Percentiles rank a stretch among this genome's conserved stretches.
These are phyloP conservation scores for Periconia sp. DNA, from an alignment of 2,329 filamentous ascomycete genomes.

Conservation along the genomic window DNA sequence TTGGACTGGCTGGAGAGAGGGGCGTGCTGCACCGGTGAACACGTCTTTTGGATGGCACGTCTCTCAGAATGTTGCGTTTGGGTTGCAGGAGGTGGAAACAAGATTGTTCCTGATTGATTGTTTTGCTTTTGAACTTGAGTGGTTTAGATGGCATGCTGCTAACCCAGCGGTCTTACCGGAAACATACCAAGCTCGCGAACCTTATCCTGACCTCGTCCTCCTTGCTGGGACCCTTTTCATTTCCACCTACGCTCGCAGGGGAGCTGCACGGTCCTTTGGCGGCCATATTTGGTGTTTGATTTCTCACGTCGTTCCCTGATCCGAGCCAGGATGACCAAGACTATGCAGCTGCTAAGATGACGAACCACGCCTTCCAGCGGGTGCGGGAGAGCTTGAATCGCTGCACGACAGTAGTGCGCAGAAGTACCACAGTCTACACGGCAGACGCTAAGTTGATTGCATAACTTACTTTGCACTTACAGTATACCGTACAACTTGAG, in stretches of 20 bases:
- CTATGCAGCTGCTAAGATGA: slow-evolving; percentile 27
- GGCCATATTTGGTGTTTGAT: slow-evolving; percentile 1
- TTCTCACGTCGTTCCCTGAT: slow-evolving; percentile 13
- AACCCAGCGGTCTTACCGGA: background rate
- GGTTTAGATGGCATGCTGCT: background rate
- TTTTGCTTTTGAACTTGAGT: too few species aligned
- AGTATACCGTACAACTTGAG: background rate
- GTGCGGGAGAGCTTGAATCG: slow-evolving; percentile 33
- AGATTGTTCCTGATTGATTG: too few species aligned
- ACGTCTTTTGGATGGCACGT: background rate
- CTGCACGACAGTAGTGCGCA: slow-evolving; percentile 4
- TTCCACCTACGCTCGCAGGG: background rate
- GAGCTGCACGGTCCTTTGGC: background rate
- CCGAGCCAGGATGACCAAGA: slow-evolving; percentile 29
- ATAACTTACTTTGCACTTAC: background rate
- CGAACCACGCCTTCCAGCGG: slow-evolving; percentile 30
- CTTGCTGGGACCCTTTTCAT: background rate
- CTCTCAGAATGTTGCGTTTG: background rate
- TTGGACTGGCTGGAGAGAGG: background rate
- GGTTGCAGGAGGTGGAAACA: too few species aligned
- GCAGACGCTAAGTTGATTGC: background rate
- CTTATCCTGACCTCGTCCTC: background rate
- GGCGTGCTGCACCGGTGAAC: too few species aligned
- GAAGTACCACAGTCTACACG: background rate
- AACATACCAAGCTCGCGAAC: background rate